Evolutionary conservation across 2,329 filamentous ascomycete species (phyloP).

Genomic region (Arthrobotrys musiformis): DNA sequence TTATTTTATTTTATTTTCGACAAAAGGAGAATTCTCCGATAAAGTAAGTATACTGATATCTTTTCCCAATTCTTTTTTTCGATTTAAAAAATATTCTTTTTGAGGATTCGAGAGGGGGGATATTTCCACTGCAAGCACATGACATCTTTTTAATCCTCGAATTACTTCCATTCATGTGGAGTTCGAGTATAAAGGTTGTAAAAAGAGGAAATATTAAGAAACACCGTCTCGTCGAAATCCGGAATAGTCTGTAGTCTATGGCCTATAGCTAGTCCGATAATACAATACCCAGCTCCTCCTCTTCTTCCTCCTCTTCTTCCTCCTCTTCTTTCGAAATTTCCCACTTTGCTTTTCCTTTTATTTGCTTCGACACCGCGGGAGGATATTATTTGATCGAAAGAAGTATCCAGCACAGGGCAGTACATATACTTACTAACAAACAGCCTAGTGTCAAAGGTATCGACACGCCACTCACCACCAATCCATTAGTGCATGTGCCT

Average conservation of each 20-base stretch:
- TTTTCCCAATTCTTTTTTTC: slow-evolving; percentile 1
- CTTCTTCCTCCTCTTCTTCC: no score
- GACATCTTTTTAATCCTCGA: background rate
- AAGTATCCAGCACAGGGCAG: slow-evolving; percentile 13
- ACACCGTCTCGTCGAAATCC: background rate
- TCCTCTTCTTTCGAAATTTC: no score
- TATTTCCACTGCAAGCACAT: no score
- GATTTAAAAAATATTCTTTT: no score
- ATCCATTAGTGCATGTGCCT: slow-evolving; percentile 52
- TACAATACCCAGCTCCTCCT: slow-evolving; percentile 6
- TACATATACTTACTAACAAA: slow-evolving; percentile 22
- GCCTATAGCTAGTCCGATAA: no score
- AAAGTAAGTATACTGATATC: slow-evolving; percentile 23
- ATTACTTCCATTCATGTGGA: no score
- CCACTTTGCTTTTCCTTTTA: no score
- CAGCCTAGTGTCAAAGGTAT: slow-evolving; percentile 19
- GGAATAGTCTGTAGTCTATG: slow-evolving; percentile 12
- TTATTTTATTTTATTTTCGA: slow-evolving; percentile 15
- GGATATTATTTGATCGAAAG: no score
- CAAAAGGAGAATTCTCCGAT: slow-evolving; percentile 33
- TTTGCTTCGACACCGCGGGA: no score
- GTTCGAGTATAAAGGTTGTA: no score
- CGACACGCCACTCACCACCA: slow-evolving; percentile 44
- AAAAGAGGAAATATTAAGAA: slow-evolving; percentile 15
- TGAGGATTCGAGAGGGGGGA: no score